These are phyloP conservation scores for Apocynum venetum DNA, from an alignment of 257 asterid genomes.

Conservation along the genomic window DNA sequence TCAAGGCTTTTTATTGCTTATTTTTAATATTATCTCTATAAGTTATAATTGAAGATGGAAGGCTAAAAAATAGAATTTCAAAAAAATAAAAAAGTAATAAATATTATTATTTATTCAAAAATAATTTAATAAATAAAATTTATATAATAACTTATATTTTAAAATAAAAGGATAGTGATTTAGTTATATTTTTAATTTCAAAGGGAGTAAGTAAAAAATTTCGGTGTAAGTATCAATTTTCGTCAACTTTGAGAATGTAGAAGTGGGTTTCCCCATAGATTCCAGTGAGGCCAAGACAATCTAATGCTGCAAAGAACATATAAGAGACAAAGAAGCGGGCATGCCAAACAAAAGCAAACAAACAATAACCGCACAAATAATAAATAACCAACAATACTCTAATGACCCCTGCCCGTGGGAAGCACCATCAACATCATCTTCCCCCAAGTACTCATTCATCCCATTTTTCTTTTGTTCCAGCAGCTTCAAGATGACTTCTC, in stretches of 20 bases:
- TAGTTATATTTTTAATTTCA: no score
- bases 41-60: no score
- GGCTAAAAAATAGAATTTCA: no score
- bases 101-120: no score
- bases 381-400: not conserved
- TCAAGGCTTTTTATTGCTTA: no score
- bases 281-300: not conserved
- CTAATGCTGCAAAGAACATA: constrained; percentile 9
- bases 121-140: no score
- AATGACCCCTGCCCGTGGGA: constrained; percentile 14
- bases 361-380: constrained; percentile 17
- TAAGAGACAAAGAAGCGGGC: constrained; percentile 25
- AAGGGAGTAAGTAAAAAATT: no score
- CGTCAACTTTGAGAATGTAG: not conserved
- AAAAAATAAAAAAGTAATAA: no score
- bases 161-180: no score
- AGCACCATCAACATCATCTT: constrained; percentile 20
- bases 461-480: not conserved
- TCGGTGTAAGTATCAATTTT: no score
- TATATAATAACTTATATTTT: no score
- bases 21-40: no score
- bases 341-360: constrained; percentile 26
- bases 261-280: not conserved
- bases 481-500: constrained; percentile 14
- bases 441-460: constrained; percentile 8